Conservation (phyloP, 345 rosid genomes). For the Reutealis trisperma region DNA sequence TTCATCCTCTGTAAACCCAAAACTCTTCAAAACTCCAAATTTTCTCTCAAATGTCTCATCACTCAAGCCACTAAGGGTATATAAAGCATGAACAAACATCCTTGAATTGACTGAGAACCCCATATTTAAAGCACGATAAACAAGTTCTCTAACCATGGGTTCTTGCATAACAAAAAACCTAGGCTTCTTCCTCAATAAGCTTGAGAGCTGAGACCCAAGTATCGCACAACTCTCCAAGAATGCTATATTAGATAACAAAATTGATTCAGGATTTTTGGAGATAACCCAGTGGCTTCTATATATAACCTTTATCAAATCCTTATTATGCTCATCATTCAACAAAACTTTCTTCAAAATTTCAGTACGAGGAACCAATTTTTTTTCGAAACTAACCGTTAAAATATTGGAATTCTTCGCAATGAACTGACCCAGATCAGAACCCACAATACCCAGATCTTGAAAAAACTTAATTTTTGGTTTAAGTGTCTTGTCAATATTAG, state of each 20-base stretch:
- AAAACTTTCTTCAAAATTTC: conserved; percentile 27
- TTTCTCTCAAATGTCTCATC: conserved; percentile 31
- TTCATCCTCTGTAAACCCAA: conserved; percentile 37
- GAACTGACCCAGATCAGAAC: conserved; percentile 29
- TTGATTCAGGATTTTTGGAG: conserved; percentile 9
- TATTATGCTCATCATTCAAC: conserved; percentile 22
- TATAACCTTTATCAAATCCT: conserved; percentile 26
- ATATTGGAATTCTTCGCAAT: conserved; percentile 17
- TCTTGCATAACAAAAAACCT: conserved; percentile 29
- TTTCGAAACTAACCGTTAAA: conserved; percentile 30
- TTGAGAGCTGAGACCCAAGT: conserved; percentile 37
- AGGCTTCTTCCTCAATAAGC: conserved; percentile 33
- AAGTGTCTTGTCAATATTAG: conserved; percentile 19
- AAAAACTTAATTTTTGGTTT: conserved; percentile 40
- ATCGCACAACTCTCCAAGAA: conserved; percentile 34
- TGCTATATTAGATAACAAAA: conserved; percentile 30
- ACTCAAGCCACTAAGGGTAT: conserved; percentile 34
- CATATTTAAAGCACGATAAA: conserved; percentile 24
- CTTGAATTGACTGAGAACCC: conserved; percentile 43
- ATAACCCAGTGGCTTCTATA: conserved; percentile 28
- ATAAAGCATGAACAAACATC: conserved; percentile 42
- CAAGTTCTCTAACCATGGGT: conserved; percentile 17
- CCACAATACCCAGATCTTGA: conserved; percentile 33
- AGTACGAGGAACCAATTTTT: conserved; percentile 31
- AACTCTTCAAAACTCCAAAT: conserved; percentile 24